Percentiles rank a stretch among this genome's conserved stretches.
These are phyloP conservation scores for Hyphodiscus sp. DNA, from an alignment of 2,329 filamentous ascomycete species.

Conservation along the genomic window DNA sequence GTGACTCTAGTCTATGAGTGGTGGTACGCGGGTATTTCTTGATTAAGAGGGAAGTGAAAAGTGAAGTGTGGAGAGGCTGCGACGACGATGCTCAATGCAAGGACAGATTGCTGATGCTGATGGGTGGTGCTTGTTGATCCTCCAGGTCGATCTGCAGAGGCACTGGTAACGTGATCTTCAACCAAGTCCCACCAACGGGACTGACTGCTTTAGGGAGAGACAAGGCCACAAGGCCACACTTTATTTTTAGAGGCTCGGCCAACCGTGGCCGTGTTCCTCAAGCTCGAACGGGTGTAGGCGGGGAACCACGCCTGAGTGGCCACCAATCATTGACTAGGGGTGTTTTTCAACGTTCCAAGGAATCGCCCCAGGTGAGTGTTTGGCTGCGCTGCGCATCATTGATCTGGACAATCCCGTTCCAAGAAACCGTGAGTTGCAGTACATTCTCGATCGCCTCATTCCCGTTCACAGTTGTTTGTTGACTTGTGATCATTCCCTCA, in stretches of 20 bases:
- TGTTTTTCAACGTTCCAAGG: too few species aligned
- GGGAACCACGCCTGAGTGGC: too few species aligned
- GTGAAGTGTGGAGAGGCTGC: background rate
- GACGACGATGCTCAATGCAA: background rate
- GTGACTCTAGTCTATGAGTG: slow-evolving; percentile 14
- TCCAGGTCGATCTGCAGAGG: background rate
- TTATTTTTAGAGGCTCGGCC: background rate
- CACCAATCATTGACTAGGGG: too few species aligned
- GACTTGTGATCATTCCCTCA: background rate
- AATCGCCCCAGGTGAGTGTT: too few species aligned
- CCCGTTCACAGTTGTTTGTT: background rate
- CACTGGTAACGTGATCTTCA: background rate
- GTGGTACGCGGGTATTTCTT: background rate
- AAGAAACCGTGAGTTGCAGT: background rate
- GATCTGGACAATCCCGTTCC: background rate
- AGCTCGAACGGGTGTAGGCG: too few species aligned
- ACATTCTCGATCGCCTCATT: background rate
- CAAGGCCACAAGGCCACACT: background rate
- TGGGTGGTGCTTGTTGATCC: background rate
- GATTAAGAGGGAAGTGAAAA: background rate
- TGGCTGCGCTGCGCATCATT: background rate
- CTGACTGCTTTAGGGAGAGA: too few species aligned
- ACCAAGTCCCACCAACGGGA: too few species aligned
- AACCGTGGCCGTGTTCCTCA: too few species aligned
- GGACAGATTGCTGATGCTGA: background rate